A percentile compares a stretch with the other conserved stretches of the same genome.
Conservation (phyloP, 306 rosid species). For the Rubus parviflorus region DNA sequence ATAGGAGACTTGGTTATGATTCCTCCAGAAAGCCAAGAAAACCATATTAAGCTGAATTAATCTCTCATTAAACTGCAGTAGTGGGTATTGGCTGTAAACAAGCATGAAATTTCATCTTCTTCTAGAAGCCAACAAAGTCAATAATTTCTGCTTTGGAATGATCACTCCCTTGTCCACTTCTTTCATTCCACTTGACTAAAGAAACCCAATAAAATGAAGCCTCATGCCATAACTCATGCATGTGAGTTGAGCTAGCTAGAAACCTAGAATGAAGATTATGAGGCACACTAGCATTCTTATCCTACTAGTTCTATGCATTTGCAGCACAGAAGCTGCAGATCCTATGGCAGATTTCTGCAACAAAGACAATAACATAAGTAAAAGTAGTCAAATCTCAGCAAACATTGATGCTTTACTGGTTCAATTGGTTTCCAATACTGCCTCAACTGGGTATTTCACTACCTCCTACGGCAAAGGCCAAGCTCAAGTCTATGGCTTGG, state of each 20-base stretch:
- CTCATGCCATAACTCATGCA: neutral
- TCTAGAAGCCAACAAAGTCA: conserved; percentile 8
- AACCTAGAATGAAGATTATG: conserved; percentile 17
- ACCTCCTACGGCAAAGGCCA: conserved; percentile 37
- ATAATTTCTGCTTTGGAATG: conserved; percentile 2
- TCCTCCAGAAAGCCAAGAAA: neutral
- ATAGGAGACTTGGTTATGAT: neutral
- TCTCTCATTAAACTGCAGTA: neutral
- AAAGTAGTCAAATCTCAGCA: conserved; percentile 36
- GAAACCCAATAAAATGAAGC: neutral
- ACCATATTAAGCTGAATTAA: neutral
- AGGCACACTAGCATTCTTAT: conserved; percentile 20
- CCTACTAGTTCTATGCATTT: conserved; percentile 37
- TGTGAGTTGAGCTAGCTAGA: neutral
- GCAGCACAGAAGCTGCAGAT: conserved; percentile 41
- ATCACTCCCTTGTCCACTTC: neutral
- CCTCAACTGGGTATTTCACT: conserved; percentile 42
- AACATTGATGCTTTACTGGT: conserved; percentile 48
- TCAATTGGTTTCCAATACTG: conserved; percentile 41
- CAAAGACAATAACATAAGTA: conserved; percentile 32
- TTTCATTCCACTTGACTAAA: neutral
- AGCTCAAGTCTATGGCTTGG: conserved; percentile 54
- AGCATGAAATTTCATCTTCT: neutral
- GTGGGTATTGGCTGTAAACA: neutral
- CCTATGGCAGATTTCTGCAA: conserved; percentile 56